Base-by-base conservation (phyloP, 2,329 filamentous ascomycete genomes). In the Botrytis galanthina region DNA sequence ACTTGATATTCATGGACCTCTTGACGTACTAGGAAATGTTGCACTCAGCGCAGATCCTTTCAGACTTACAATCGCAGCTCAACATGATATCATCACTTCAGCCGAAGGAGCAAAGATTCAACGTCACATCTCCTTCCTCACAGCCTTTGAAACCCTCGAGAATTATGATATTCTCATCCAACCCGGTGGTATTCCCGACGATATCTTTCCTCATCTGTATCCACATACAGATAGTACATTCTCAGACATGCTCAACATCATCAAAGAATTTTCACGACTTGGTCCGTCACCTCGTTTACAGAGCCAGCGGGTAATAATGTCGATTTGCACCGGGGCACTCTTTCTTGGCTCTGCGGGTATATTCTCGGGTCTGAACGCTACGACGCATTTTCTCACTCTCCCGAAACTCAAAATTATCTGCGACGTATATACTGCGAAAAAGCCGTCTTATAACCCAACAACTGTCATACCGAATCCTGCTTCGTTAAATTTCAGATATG, bases 371-470 rank as follows among this genome's bases (percentile, higher is more conserved):
- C 86, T 96, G 42, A 90, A 91, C 51, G 93, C 92, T 78, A 97
- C 93, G 75, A 95, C 92, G 74, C 93, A 96, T 83, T 91, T 92
- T 75, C 92, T 96, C 83, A 90, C 86, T 83, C 87, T 94, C 79
- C 93, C 93, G 81, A 91, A 89, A 78, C 90, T 97, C 80, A 93
- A 96, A 86, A 94, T 90, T 79, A 84, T 94, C 44, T 72, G 70
- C 60, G 70, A 72, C 44, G 46, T 46, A 26, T 72, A 66, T 57
- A 72, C 70, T 10, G 44, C 39, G 16, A 71, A 51, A 8, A 71
- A 37, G 9, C n/a, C 39, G 18, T 22, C 39, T 9, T 35, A 22
- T 14, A 32, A 39, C n/a, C 32, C 60, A 18, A 72, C 70, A 32
- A 44, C 26, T 32, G 60, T 72, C 10, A 29, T 72, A 22, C 70